These are phyloP conservation scores for Globisporangium okanoganense DNA, from an alignment of 352 stramenopile species.

Conservation along the genomic window DNA sequence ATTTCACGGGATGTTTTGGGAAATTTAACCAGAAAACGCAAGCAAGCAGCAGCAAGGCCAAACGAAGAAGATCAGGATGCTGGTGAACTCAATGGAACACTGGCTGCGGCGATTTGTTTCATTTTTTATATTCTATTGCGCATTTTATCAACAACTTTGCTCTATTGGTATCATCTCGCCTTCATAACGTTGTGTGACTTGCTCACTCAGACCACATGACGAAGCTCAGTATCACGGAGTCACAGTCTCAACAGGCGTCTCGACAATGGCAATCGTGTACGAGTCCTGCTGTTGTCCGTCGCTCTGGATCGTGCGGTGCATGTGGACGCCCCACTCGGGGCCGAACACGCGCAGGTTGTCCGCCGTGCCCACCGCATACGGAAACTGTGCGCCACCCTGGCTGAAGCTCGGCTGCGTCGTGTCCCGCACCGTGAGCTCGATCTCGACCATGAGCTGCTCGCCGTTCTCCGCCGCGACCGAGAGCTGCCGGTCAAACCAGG, in stretches of 20 bases:
- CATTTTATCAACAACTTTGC: not conserved
- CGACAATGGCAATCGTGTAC: conserved; percentile 53
- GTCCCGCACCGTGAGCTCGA: conserved; percentile 40
- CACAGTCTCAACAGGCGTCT: conserved; percentile 23
- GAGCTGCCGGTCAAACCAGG: conserved; percentile 42
- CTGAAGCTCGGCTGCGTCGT: conserved; percentile 13
- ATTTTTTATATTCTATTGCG: conserved; percentile 1
- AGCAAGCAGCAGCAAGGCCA: not conserved
- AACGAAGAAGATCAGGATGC: not conserved
- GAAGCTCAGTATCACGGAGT: not conserved
- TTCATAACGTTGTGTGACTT: too few species aligned
- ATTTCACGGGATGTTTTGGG: conserved; percentile 1
- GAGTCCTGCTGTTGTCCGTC: conserved; percentile 20
- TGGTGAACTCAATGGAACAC: not conserved
- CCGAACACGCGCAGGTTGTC: conserved; percentile 46
- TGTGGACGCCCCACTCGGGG: conserved; percentile 53
- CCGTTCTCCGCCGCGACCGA: not conserved
- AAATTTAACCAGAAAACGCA: not conserved
- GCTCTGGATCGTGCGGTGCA: conserved; percentile 18
- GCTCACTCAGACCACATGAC: too few species aligned
- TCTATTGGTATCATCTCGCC: too few species aligned
- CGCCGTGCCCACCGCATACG: conserved; percentile 36
- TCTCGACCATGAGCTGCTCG: conserved; percentile 21
- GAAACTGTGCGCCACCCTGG: conserved; percentile 23
- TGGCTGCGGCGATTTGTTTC: not conserved